Base-by-base conservation (phyloP, 805 yeast genomes). In the Naumovozyma dairenensis region DNA sequence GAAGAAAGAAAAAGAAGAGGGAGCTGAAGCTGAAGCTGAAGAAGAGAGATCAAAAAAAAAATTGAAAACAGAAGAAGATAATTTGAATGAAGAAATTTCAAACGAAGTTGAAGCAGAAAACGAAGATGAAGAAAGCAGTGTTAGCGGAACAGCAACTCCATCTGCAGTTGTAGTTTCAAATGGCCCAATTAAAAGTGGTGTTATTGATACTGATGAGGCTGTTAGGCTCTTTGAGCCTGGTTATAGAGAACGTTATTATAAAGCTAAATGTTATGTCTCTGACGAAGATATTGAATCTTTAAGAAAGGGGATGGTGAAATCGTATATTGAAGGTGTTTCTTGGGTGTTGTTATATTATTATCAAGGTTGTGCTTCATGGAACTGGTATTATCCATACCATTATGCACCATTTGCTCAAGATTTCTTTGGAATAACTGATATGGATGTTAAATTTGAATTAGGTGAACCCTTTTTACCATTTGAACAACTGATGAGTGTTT, bases 361-460 rank as follows among this genome's bases (percentile, higher is more conserved):
- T 57, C 97, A 92, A 59, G 97, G 96, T 2, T 89, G 97, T 61
- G 94, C 95, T 0, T 89, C 97, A 0, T 92, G 99, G 99, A 78
- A 78, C 35, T 92, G 98, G 98, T 92, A 75, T 57, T 92, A 80
- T 49, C 98, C 97, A 0, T 89, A 79, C 55, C 97, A 92, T 53
- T 93, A 92, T 62, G 97, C 98, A 0, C 99, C 99, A 16, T 87
- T 92, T 67, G 97, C 96, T 0, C 71, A 79, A 5, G 99, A 92
- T 56, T 82, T 92, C 49, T 65, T 57, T 2, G 72, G 75, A 16
- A 45, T 72, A 16, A 48, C 58, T 16, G 71, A 66, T 6, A 52
- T 77, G 12, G 63, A 75, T 1, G 66, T 85, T 14, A 59, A 62
- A 20, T 84, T 87, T 49, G 66, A 67, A 7, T 49, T 55, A 27